Evolutionary conservation across 345 rosid species (phyloP).

Genomic region (Rubroshorea leprosula): DNA sequence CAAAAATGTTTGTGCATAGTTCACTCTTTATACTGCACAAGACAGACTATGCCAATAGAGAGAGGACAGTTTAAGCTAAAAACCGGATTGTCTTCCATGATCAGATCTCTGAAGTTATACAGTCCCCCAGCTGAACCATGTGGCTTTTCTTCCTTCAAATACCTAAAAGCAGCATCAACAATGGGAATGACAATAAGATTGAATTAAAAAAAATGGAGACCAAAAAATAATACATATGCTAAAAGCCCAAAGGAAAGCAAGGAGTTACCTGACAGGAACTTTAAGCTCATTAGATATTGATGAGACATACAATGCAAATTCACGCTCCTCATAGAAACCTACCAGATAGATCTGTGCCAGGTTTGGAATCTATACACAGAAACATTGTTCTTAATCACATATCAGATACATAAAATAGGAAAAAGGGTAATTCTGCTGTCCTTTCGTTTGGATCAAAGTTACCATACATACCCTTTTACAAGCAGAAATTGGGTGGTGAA

Average conservation of each 20-base stretch:
- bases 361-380: slow-evolving; percentile 64
- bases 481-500: slow-evolving; percentile 96
- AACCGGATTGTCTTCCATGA: slow-evolving; percentile 91
- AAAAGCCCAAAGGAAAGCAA: slow-evolving; percentile 6
- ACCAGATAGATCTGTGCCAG: slow-evolving; percentile 67
- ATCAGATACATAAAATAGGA: background rate
- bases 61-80: slow-evolving; percentile 15
- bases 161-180: slow-evolving; percentile 32
- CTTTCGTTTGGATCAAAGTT: slow-evolving; percentile 6
- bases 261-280: slow-evolving; percentile 71
- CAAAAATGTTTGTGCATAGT: too few species aligned
- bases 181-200: background rate
- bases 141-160: slow-evolving; percentile 80
- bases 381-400: slow-evolving; percentile 14
- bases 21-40: background rate
- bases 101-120: slow-evolving; percentile 63
- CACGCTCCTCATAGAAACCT: slow-evolving; percentile 92
- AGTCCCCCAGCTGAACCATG: slow-evolving; percentile 95
- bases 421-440: background rate
- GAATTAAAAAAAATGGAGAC: background rate
- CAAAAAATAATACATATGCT: background rate
- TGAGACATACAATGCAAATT: slow-evolving; percentile 76
- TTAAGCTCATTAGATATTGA: slow-evolving; percentile 81
- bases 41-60: slow-evolving; percentile 9
- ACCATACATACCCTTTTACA: slow-evolving; percentile 86